Evolutionary conservation across 2,329 filamentous ascomycete species (phyloP).

Genomic region (Botrytis hyacinthi): DNA sequence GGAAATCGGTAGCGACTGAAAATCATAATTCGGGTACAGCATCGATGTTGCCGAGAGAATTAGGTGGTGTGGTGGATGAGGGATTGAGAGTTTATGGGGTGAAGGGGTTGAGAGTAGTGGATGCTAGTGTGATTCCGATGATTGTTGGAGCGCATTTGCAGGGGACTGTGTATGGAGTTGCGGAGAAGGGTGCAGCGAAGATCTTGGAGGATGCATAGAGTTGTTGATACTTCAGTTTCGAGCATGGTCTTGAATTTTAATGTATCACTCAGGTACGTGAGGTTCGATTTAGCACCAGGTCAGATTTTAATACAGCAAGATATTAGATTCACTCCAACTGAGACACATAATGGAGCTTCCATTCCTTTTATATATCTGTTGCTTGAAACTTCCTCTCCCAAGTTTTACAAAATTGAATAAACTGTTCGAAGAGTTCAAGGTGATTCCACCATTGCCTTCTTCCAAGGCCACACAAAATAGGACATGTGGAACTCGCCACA

Average conservation of each 20-base stretch:
- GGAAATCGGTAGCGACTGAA: neutral
- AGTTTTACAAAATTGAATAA: neutral
- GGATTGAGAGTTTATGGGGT: slow-evolving; percentile 34
- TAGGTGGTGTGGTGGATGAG: slow-evolving; percentile 32
- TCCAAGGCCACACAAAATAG: neutral
- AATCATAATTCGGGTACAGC: slow-evolving; percentile 22
- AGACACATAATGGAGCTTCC: too few species aligned
- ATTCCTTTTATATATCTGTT: neutral
- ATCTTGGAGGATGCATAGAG: slow-evolving; percentile 7
- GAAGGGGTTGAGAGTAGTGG: slow-evolving; percentile 31
- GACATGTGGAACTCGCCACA: neutral
- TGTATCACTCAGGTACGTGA: neutral
- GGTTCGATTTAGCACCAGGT: fast-evolving
- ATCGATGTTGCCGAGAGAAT: slow-evolving; percentile 14
- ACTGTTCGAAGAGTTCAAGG: neutral
- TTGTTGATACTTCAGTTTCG: fast-evolving
- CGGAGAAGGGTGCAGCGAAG: slow-evolving; percentile 27
- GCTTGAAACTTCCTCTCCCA: neutral
- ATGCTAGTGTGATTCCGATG: slow-evolving; percentile 34
- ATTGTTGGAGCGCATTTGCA: slow-evolving; percentile 31
- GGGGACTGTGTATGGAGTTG: slow-evolving; percentile 32
- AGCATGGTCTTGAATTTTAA: neutral
- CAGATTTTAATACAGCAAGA: neutral
- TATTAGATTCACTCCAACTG: neutral
- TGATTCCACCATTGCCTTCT: neutral